phyloP scores from a whole-genome alignment of 2,329 filamentous ascomycete species.

The Emydomyces testavorans region DNA sequence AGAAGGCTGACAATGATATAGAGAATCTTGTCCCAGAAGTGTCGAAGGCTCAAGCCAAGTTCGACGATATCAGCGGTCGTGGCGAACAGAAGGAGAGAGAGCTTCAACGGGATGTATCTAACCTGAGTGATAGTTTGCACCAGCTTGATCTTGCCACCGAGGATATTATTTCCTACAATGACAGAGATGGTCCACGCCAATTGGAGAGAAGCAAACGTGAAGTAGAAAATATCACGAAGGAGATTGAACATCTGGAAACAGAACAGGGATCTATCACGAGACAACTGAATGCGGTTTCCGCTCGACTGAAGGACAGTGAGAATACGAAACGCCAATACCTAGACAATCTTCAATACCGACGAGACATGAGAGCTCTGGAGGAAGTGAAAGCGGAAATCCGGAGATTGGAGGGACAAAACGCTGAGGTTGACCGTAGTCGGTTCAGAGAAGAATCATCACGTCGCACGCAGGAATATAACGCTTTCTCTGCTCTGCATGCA shows the following conservation, averaged over 20 bases:
- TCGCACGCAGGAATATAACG: slow-evolving; percentile 57
- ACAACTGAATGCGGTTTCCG: slow-evolving; percentile 64
- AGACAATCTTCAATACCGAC: slow-evolving; percentile 80
- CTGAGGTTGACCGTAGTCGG: slow-evolving; percentile 66
- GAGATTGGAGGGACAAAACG: slow-evolving; percentile 65
- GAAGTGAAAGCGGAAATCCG: slow-evolving; percentile 57
- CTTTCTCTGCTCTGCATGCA: slow-evolving; percentile 59
- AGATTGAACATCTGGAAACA: slow-evolving; percentile 53
- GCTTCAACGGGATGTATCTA: slow-evolving; percentile 58
- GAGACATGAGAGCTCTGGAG: slow-evolving; percentile 57
- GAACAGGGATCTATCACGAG: slow-evolving; percentile 57
- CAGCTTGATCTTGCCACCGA: slow-evolving; percentile 63
- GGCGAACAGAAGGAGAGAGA: slow-evolving; percentile 62
- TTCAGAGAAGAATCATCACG: slow-evolving; percentile 58
- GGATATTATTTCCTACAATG: slow-evolving; percentile 69
- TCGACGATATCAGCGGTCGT: slow-evolving; percentile 63
- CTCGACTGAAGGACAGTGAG: slow-evolving; percentile 66
- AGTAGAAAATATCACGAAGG: slow-evolving; percentile 55
- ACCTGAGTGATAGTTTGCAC: slow-evolving; percentile 60
- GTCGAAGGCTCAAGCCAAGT: slow-evolving; percentile 59
- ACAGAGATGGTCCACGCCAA: slow-evolving; percentile 60
- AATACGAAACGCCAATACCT: slow-evolving; percentile 74
- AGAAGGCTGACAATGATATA: slow-evolving; percentile 59
- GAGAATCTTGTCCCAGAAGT: slow-evolving; percentile 65
- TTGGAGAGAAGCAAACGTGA: slow-evolving; percentile 59